Evolutionary conservation across 179 eudicot species (phyloP).

Genomic region (Drosera spatulata): DNA sequence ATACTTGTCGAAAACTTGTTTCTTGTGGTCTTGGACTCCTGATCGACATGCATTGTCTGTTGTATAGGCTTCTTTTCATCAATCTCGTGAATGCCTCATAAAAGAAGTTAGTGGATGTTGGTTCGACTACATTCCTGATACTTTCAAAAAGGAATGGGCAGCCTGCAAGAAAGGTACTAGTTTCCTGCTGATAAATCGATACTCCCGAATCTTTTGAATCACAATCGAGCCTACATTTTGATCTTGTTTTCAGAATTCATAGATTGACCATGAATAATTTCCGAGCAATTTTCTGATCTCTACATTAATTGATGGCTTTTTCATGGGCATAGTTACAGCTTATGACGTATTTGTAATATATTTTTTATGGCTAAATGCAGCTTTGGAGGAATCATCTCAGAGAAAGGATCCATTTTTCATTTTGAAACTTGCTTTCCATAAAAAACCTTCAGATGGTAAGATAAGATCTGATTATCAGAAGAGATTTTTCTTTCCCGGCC

Average conservation of each 20-base stretch:
- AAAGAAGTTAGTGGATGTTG: slow-evolving; percentile 33
- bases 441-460: slow-evolving; percentile 23
- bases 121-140: slow-evolving; percentile 45
- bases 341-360: no score
- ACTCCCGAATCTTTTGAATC: background rate
- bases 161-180: slow-evolving; percentile 33
- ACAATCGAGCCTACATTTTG: background rate
- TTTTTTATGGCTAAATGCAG: slow-evolving; percentile 17
- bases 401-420: slow-evolving; percentile 32
- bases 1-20: no score
- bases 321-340: background rate
- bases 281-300: background rate
- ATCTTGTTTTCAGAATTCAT: background rate
- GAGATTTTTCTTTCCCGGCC: no score
- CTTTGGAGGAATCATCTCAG: slow-evolving; percentile 31
- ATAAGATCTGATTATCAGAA: background rate
- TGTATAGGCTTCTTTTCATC: slow-evolving; percentile 35
- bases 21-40: no score
- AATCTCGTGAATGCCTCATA: slow-evolving; percentile 27
- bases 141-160: slow-evolving; percentile 38
- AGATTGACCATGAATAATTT: background rate
- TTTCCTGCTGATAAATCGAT: background rate
- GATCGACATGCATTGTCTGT: background rate
- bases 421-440: slow-evolving; percentile 19
- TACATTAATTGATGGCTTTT: background rate